Evolutionary conservation across 2,329 filamentous ascomycete species (phyloP), one percentile per base, ranked within the genome.

Genomic region (Pestalotiopsis sp.): DNA sequence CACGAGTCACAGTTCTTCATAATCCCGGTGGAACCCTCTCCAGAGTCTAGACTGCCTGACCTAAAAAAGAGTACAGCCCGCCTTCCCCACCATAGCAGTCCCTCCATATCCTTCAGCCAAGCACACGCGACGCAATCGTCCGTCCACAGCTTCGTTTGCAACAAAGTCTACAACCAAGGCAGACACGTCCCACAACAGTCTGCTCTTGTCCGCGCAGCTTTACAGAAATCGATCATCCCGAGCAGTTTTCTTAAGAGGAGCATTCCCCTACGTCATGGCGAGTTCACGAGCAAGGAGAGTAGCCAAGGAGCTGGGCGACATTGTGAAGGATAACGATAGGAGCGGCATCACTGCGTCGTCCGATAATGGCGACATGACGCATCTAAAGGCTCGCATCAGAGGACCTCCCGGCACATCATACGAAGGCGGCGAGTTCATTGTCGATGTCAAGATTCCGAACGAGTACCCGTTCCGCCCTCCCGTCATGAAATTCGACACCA

Each of bases 401-500:
- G 96, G 94, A 0, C 96, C 96, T 1, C 94, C 95, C 44, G 94
- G 97, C 71, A 97, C 95, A 1, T 94, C 96, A 0, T 99, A 98
- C 77, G 93, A 94, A 72, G 94, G 94, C 22, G 96, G 94, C 55
- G 90, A 86, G 35, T 99, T 89, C 78, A 81, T 87, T 17, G 89
- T 99, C 72, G 93, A 97, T 75, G 96, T 99, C 74, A 87, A 87
- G 74, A 96, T 99, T 65, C 94, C 95, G 0, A 87, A 88, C 70
- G 92, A 92, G 73, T 99, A 99, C 76, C 96, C 96, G 0, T 99
- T 99, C 83, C 92, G 94, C 73, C 93, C 95, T 3, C 96, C 96
- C 4, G 80, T 88, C 68, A 98, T 99, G 92, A 91, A 89, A 74
- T 98, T 98, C 77, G 88, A 91, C 71, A 99, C 96, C 71, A 94